A percentile compares a stretch with the other conserved stretches of the same genome.
Evolutionary conservation across 2,329 filamentous ascomycete genomes (phyloP).

Genomic region (Aspergillus piperis): DNA sequence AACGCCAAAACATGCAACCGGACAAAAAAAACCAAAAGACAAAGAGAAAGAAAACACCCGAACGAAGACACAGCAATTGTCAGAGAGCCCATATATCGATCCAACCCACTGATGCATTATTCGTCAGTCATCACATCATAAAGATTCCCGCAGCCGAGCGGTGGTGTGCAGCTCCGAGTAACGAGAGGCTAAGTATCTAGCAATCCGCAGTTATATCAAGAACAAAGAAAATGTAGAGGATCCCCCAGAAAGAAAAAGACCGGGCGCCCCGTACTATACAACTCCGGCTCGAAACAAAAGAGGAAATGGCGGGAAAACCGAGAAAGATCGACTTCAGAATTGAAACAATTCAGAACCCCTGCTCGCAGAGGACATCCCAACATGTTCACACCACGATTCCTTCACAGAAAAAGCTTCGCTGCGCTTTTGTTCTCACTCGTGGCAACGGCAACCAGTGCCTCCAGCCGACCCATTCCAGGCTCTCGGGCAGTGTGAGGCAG

Average conservation of each 20-base stretch:
- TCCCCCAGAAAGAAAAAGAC: conserved; percentile 12
- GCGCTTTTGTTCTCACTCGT: conserved; percentile 48
- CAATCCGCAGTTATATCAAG: conserved; percentile 19
- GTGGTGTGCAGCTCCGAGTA: conserved; percentile 19
- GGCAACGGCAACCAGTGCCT: conserved; percentile 53
- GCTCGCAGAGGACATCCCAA: neutral
- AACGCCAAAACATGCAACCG: conserved; percentile 35
- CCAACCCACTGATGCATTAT: conserved; percentile 36
- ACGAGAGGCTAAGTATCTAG: conserved; percentile 22
- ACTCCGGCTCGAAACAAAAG: conserved; percentile 18
- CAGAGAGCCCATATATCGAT: conserved; percentile 19
- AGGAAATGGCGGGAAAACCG: conserved; percentile 6
- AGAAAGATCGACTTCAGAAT: conserved; percentile 1
- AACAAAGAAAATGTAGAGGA: conserved; percentile 14
- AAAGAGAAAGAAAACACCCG: conserved; percentile 14
- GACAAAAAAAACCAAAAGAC: conserved; percentile 16
- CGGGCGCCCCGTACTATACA: conserved; percentile 21
- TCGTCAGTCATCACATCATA: conserved; percentile 43
- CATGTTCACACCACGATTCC: neutral
- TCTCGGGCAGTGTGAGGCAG: conserved; percentile 34
- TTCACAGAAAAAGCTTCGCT: conserved; percentile 35
- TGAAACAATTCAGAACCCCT: neutral
- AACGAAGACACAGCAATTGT: conserved; percentile 18
- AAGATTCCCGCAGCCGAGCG: conserved; percentile 24
- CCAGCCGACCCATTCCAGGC: conserved; percentile 49